Evolutionary conservation across 2,329 filamentous ascomycete species (phyloP).

Genomic region (Exophiala lecanii-corni): DNA sequence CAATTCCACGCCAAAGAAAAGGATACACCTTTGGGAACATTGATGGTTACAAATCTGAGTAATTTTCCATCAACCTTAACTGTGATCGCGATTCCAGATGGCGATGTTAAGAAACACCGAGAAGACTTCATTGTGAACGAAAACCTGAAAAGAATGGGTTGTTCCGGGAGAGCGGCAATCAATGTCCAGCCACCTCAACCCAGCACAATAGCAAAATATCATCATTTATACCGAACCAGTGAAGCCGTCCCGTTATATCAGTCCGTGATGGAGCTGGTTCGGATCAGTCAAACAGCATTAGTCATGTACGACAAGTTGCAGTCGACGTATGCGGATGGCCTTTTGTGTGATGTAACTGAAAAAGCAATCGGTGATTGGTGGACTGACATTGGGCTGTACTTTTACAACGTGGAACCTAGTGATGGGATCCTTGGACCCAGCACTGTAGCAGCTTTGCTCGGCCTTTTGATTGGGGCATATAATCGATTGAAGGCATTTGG

Average conservation of each 20-base stretch:
- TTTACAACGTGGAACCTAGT: constrained; percentile 86
- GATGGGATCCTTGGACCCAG: constrained; percentile 91
- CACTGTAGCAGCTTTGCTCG: constrained; percentile 81
- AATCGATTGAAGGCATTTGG: constrained; percentile 83
- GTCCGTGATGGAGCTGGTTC: constrained; percentile 82
- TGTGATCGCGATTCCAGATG: constrained; percentile 84
- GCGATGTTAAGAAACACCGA: constrained; percentile 74
- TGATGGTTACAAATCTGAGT: constrained; percentile 93
- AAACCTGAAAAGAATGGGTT: constrained; percentile 84
- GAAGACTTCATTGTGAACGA: constrained; percentile 91
- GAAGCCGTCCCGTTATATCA: constrained; percentile 73
- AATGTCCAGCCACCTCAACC: constrained; percentile 71
- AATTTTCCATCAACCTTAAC: constrained; percentile 87
- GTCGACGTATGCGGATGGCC: constrained; percentile 83
- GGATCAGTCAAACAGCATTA: constrained; percentile 83
- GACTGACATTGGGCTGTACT: constrained; percentile 85
- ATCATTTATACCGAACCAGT: constrained; percentile 82
- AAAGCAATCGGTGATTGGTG: constrained; percentile 90
- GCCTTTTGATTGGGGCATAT: constrained; percentile 81
- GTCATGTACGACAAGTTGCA: constrained; percentile 82
- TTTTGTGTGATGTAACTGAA: constrained; percentile 91
- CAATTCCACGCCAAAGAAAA: constrained; percentile 80
- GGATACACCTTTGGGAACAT: constrained; percentile 72
- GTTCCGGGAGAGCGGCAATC: constrained; percentile 82
- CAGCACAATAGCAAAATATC: constrained; percentile 84